phyloP scores from a whole-genome alignment of 1,139 yeast species.

The Casaregolazyma suthepensis region DNA sequence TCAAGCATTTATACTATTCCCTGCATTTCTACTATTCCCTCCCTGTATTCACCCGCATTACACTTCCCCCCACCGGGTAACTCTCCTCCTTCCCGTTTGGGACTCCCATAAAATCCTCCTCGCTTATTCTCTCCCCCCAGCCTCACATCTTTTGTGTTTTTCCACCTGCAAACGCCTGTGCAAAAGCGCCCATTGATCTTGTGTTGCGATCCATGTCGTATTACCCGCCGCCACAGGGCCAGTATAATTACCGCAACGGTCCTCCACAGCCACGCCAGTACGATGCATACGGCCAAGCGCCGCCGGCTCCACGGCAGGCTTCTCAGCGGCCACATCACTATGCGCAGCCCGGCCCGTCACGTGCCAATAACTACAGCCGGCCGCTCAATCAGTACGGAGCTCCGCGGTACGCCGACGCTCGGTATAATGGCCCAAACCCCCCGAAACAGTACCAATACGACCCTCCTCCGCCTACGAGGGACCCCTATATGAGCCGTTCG shows the following conservation, averaged over 20 bases:
- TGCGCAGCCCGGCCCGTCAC: neutral
- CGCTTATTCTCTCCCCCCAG: neutral
- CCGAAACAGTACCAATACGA: neutral
- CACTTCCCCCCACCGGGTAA: no score
- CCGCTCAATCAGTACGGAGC: neutral
- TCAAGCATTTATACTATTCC: no score
- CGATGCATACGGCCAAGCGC: neutral
- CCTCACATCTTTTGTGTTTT: neutral
- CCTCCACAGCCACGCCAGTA: neutral
- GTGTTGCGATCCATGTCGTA: neutral
- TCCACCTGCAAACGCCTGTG: neutral
- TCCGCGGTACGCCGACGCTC: neutral
- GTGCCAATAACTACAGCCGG: neutral
- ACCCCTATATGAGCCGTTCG: constrained; percentile 4
- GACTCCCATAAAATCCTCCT: neutral
- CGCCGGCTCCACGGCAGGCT: constrained; percentile 4
- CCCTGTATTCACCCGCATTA: no score
- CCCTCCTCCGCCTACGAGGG: constrained; percentile 8
- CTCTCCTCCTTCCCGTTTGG: neutral
- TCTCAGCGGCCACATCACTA: neutral
- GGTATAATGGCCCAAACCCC: neutral
- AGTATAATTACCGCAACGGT: neutral
- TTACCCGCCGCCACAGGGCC: constrained; percentile 3
- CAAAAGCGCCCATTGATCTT: neutral
- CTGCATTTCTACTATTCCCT: no score